Evolutionary conservation across 495 filamentous ascomycete species (phyloP).

Genomic region (Talaromyces trachyspermus): DNA sequence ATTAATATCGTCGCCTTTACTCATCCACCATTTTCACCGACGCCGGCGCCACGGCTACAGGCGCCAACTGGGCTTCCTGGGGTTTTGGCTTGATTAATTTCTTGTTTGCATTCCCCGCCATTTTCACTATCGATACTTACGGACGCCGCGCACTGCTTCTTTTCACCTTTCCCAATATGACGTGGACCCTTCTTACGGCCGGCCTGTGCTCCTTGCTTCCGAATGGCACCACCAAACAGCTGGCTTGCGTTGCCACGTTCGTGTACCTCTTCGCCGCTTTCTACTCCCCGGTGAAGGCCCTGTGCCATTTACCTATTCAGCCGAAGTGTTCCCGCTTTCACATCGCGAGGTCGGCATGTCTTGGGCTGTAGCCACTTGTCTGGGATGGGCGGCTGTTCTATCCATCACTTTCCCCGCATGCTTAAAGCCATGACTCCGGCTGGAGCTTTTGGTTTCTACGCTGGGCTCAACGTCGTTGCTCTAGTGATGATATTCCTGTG

Average conservation of each 20-base stretch:
- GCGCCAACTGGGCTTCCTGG: conserved; percentile 46
- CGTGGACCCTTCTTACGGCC: conserved; percentile 39
- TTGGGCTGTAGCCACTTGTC: conserved; percentile 64
- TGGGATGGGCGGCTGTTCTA: conserved; percentile 68
- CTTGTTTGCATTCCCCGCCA: conserved; percentile 47
- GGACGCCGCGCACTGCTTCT: conserved; percentile 43
- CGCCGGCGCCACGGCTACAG: conserved; percentile 35
- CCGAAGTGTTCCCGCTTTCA: conserved; percentile 73
- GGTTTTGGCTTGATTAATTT: conserved; percentile 54
- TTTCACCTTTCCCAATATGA: conserved; percentile 47
- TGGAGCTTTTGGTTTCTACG: conserved; percentile 50
- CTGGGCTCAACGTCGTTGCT: conserved; percentile 60
- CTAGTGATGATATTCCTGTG: conserved; percentile 66
- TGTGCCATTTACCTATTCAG: conserved; percentile 67
- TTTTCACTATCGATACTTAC: conserved; percentile 43
- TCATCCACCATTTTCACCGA: conserved; percentile 56
- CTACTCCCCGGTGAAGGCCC: conserved; percentile 68
- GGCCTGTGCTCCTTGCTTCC: conserved; percentile 41
- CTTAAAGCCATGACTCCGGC: conserved; percentile 47
- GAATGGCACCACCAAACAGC: conserved; percentile 28
- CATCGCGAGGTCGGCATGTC: conserved; percentile 70
- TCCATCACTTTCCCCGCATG: conserved; percentile 66
- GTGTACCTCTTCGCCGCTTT: conserved; percentile 60
- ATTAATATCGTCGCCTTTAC: conserved; percentile 68
- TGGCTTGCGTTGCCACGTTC: conserved; percentile 54